phyloP scores from a whole-genome alignment of 805 yeast genomes.

The Pichia rugopelliculosa region DNA sequence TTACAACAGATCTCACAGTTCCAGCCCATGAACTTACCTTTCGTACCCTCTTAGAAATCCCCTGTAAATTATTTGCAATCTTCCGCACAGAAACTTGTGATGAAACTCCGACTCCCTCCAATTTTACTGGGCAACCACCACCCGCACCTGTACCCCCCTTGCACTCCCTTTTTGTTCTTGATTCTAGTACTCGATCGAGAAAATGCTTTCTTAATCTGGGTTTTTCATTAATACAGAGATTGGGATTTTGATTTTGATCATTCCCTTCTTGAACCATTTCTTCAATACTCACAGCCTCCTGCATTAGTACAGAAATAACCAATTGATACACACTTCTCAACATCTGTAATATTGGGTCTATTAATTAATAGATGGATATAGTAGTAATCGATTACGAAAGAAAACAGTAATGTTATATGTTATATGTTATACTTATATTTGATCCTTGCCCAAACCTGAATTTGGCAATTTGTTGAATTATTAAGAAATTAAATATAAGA shows the following conservation, averaged over 20 bases:
- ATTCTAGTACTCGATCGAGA: background rate
- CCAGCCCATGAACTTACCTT: background rate
- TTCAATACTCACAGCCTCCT: background rate
- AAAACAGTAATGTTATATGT: background rate
- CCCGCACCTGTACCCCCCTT: too few species aligned
- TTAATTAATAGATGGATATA: too few species aligned
- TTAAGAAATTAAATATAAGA: too few species aligned
- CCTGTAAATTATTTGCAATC: background rate
- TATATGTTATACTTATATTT: too few species aligned
- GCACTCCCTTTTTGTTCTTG: background rate
- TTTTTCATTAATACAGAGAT: too few species aligned
- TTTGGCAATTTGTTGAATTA: too few species aligned
- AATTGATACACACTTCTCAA: background rate
- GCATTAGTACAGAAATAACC: constrained; percentile 3
- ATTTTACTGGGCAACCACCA: background rate
- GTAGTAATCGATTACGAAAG: too few species aligned
- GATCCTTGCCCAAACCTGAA: too few species aligned
- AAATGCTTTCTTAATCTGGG: too few species aligned
- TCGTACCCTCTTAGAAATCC: background rate
- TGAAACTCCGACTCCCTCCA: background rate
- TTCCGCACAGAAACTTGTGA: background rate
- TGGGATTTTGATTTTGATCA: too few species aligned
- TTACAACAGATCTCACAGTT: constrained; percentile 7
- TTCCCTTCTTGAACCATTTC: too few species aligned
- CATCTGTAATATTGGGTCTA: too few species aligned